Base-by-base conservation (phyloP, 139 green algal genomes). In the Picochlorum costavermella region DNA sequence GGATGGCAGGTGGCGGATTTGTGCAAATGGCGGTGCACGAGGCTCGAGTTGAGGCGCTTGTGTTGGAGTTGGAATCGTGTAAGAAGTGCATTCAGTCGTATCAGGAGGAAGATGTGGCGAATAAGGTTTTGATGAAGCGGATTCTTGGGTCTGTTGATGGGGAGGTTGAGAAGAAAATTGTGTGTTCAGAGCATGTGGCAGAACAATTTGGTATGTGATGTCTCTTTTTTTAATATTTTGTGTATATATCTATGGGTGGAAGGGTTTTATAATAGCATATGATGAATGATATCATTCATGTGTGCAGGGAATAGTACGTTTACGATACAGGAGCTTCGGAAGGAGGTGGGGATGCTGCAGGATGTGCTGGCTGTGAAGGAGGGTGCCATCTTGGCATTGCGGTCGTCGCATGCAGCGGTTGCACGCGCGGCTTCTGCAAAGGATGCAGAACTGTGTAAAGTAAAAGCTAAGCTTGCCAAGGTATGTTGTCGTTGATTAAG, bases 151-250 rank as follows among this genome's bases (percentile, higher is more conserved):
- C 31, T 44, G 56, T 62, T 44, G 56, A 62, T 23, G n/a, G 17
- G 0, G 66, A 61, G 2, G 66, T 76, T 14, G 63, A 67, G 23
- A 63, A 69, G 23, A 63, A 69, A 13, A 28, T 56, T 48, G 53
- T 75, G 28, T 48, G 68, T 20, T 26, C 64, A 44, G 62, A 76
- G 16, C 63, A 76, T 55, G 69, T 74, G n/a, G 17, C 30, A 33
- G 31, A 62, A 44, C 17, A 62, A 23, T 25, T 62, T 49, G n/a
- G n/a, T 33, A 55, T 0, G 33, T 40, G 5, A 12, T 37, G 33
- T 3, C 33, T 40, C 11, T 11, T 11, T 40, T 8, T 9, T 40
- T n/a, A n/a, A n/a, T n/a, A n/a, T n/a, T n/a, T n/a, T 23, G 20
- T 23, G 20, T 23, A 23, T 23, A 23, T 23, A 23, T 23, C 20